phyloP scores from a whole-genome alignment of 164 flowering plant genomes.

The Nymphaea thermarum region DNA sequence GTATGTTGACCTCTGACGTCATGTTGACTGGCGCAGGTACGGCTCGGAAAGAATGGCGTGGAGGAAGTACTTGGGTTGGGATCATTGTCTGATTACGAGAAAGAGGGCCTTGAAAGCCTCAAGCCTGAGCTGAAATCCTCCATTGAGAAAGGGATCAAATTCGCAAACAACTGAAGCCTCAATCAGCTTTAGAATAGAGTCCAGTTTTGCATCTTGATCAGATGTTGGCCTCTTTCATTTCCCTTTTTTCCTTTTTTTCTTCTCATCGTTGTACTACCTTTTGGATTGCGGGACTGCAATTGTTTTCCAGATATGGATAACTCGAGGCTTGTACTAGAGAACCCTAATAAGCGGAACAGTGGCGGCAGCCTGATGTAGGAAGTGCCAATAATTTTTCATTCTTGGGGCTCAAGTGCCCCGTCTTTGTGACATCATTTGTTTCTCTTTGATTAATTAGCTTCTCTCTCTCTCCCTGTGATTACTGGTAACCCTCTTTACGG shows the following conservation, averaged over 20 bases:
- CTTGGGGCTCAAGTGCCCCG: neutral
- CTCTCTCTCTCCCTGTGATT: no score
- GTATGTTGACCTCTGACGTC: neutral
- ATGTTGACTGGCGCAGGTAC: constrained; percentile 44
- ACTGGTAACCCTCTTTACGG: no score
- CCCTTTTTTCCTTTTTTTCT: neutral
- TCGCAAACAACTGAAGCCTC: constrained; percentile 29
- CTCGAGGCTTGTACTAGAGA: neutral
- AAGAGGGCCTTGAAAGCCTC: constrained; percentile 62
- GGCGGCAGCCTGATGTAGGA: neutral
- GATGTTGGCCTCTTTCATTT: neutral
- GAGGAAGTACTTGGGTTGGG: constrained; percentile 85
- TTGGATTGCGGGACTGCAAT: neutral
- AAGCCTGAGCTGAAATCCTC: constrained; percentile 71
- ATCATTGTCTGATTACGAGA: constrained; percentile 66
- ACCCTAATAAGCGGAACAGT: neutral
- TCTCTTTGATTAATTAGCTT: no score
- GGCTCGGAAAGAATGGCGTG: constrained; percentile 88
- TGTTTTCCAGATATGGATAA: neutral
- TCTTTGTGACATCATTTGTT: no score
- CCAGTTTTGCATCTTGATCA: constrained; percentile 4
- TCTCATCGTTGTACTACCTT: neutral
- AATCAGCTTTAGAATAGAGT: neutral
- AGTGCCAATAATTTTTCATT: neutral
- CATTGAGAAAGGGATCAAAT: constrained; percentile 88